Base-by-base conservation (phyloP, 768 basidiomycete genomes). In the Sarcodon aspratus region DNA sequence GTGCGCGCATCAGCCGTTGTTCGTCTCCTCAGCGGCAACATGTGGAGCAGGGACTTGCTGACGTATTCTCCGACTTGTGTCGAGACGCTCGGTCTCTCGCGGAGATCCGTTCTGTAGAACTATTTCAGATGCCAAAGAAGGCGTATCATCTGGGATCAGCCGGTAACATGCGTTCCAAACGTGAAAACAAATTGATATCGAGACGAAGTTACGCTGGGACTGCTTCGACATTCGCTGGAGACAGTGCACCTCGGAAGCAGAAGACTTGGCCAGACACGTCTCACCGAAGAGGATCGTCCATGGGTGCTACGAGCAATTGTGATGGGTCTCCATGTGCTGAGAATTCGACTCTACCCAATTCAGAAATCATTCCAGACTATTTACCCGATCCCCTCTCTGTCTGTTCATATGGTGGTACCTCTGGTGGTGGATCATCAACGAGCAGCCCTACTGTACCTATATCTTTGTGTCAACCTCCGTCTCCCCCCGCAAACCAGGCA, bases 1-100 rank as follows among this genome's bases (percentile, higher is more conserved):
- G 77, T 35, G 74, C 76, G 4, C 74, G 85, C 36, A 71, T 83
- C 54, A 75, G 86, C 34, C 82, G 88, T 12, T 75, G 79, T 12
- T 80, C 85, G 13, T 67, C 77, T 9, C 66, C 75, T 37, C 78
- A 80, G 33, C 80, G 89, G 44, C 70, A 73, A 31, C 75, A 78
- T 36, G 80, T 90, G 46, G 92, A 95, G 57, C 76, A 82, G 40
- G 80, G 80, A 9, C 67, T 97, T 13, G 72, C 76, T 43, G 93
- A 95, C 58, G 79, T 96, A 50, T 79, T 85, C 55, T 92, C 90
- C 9, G 79, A 83, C 51, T 69, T 71, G 18, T 85, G 85, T 53
- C 64, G 82, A 27, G 72, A 76, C 2, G 85, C 82, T 12, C 76
- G 93, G 38, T 75, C 73, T 44, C 73, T 82, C 47, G 82, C 82